Conservation (phyloP, 2,329 filamentous ascomycete genomes). For the Botrytis pseudocinerea region DNA sequence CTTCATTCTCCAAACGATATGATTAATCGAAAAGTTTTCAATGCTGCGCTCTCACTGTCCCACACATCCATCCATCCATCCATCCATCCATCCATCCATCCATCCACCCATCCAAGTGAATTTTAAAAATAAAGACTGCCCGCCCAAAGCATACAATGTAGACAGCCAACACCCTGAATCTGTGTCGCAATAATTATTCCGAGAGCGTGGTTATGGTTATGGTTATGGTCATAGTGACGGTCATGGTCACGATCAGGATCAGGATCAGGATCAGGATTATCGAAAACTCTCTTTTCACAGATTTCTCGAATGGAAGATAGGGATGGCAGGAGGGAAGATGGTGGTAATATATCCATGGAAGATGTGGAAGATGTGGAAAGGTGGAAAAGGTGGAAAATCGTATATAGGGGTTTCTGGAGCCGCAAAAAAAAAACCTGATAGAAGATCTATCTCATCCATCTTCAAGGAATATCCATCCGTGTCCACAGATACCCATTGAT, state of each 20-base stretch:
- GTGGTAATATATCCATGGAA: neutral
- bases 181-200: conserved; percentile 7
- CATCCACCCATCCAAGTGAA: neutral
- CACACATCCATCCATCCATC: neutral
- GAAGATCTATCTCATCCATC: neutral
- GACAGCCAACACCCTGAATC: neutral
- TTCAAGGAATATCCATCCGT: neutral
- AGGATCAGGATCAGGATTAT: neutral
- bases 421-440: neutral
- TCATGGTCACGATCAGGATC: no score
- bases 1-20: neutral
- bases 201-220: neutral
- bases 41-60: neutral
- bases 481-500: no score
- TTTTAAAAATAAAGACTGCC: neutral
- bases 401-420: conserved; percentile 1
- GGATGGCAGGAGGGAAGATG: neutral
- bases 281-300: neutral
- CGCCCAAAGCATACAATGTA: neutral
- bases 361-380: neutral
- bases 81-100: neutral
- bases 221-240: no score
- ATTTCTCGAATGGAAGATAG: neutral
- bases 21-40: neutral
- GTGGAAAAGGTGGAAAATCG: neutral